These are phyloP conservation scores for Teratosphaeria pseudoeucalypti DNA, from an alignment of 2,329 filamentous ascomycete genomes.

Conservation along the genomic window DNA sequence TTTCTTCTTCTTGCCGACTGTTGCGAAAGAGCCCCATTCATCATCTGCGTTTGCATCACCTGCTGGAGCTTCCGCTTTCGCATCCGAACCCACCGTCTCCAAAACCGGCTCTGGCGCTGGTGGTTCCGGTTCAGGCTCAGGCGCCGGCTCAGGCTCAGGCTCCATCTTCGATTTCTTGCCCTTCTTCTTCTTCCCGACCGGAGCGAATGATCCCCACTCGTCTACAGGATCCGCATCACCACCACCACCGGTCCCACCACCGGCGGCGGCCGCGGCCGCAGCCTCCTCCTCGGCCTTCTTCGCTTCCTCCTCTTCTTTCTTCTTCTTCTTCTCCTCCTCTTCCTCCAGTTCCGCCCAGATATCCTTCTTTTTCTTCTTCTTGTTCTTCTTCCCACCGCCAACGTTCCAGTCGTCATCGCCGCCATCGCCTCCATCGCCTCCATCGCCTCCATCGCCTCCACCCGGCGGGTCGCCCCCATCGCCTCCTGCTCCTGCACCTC, in stretches of 20 bases:
- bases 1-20: conserved; percentile 27
- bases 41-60: conserved; percentile 18
- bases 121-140: background rate
- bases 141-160: conserved; percentile 8
- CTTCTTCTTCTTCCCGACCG: conserved; percentile 27
- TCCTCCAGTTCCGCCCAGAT: conserved; percentile 23
- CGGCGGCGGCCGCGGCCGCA: conserved; percentile 10
- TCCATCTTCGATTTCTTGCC: conserved; percentile 18
- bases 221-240: conserved; percentile 18
- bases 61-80: conserved; percentile 11
- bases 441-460: conserved; percentile 19
- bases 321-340: conserved; percentile 27
- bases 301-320: conserved; percentile 27
- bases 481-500: conserved; percentile 13
- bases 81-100: conserved; percentile 5
- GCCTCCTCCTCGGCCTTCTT: background rate
- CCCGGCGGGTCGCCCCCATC: conserved; percentile 18
- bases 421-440: conserved; percentile 23
- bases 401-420: conserved; percentile 26
- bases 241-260: conserved; percentile 9
- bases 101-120: conserved; percentile 6
- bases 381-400: conserved; percentile 26
- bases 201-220: conserved; percentile 29
- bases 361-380: conserved; percentile 32
- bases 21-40: conserved; percentile 29